These are phyloP conservation scores for Euphorbia pulcherrima DNA, from an alignment of 345 rosid genomes.

Conservation along the genomic window DNA sequence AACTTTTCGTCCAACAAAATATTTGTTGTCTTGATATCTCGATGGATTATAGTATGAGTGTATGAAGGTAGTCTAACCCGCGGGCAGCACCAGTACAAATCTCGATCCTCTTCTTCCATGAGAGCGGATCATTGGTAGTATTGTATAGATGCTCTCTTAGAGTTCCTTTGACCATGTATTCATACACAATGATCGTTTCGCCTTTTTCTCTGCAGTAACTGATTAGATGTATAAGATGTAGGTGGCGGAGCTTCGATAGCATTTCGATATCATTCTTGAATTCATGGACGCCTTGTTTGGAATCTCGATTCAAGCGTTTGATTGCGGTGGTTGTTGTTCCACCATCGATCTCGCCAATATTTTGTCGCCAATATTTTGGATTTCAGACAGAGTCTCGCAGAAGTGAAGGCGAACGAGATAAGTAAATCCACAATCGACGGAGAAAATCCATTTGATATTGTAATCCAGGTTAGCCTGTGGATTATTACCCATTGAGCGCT, in stretches of 20 bases:
- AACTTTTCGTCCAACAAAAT: constrained; percentile 13
- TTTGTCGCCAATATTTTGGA: background rate
- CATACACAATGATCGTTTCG: constrained; percentile 3
- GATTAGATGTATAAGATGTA: constrained; percentile 75
- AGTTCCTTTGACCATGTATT: constrained; percentile 5
- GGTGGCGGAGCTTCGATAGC: constrained; percentile 17
- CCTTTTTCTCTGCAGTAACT: constrained; percentile 50
- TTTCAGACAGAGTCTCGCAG: background rate
- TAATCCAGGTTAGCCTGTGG: too few relatives aligned
- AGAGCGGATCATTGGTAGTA: background rate
- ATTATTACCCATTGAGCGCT: too few relatives aligned
- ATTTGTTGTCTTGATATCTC: constrained; percentile 9
- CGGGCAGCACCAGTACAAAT: constrained; percentile 2
- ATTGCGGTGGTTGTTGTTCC: background rate
- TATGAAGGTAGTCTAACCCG: constrained; percentile 17
- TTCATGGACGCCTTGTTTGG: constrained; percentile 1
- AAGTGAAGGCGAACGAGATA: background rate
- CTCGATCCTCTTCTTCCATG: constrained; percentile 5
- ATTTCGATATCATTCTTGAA: constrained; percentile 11
- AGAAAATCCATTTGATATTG: background rate
- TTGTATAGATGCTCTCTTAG: constrained; percentile 4
- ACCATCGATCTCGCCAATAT: background rate
- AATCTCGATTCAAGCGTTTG: constrained; percentile 5
- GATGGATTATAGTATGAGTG: constrained; percentile 4
- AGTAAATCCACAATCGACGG: background rate